Base-by-base conservation (phyloP, 768 basidiomycete species). In the Rhizopogon vulgaris region DNA sequence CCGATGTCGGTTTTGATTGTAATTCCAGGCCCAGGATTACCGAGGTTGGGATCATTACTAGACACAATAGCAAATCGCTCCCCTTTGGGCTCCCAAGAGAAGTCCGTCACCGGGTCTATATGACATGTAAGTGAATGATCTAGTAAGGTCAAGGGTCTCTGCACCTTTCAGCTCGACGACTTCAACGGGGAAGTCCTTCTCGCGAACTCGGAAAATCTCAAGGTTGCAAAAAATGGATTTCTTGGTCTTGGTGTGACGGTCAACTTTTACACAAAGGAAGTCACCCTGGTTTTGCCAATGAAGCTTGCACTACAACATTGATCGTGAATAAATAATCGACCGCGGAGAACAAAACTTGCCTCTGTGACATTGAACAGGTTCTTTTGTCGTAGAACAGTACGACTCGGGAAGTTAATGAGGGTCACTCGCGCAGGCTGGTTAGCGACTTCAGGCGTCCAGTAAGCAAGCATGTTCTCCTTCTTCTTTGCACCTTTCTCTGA, bases 251-350 rank as follows among this genome's bases (percentile, higher is more conserved):
- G 94, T 94, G 68, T 96, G 94, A 46, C 95, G 87, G 72, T 98
- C 96, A 51, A 99, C 96, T 73, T 96, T 97, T 69, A 98, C 95
- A 63, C 96, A 98, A 14, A 99, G 82, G 74, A 91, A 98, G 69
- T 98, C 94, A 34, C 95, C 96, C 66, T 94, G 90, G 63, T 94
- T 95, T 74, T 99, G 96, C 94, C 93, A 99, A 70, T 88, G 87
- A 39, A 99, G 79, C 73, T 96, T 96, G 69, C 95, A 97, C 94
- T 98, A 62, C 9, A 39, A 59, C 0, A 11, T 10, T 39, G 10
- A 39, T 53, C 55, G 39, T 48, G 42, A 12, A 30, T 43, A 34
- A 25, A 37, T 15, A 12, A 52, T 25, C 28, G 46, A 51, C 36
- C 25, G 41, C 54, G 57, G 17, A 37, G 17, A 39, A 53, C 14